Percentiles rank a stretch among this genome's conserved stretches.
phyloP scores from a whole-genome alignment of 345 rosid species.

The Moricandia moricandioides region DNA sequence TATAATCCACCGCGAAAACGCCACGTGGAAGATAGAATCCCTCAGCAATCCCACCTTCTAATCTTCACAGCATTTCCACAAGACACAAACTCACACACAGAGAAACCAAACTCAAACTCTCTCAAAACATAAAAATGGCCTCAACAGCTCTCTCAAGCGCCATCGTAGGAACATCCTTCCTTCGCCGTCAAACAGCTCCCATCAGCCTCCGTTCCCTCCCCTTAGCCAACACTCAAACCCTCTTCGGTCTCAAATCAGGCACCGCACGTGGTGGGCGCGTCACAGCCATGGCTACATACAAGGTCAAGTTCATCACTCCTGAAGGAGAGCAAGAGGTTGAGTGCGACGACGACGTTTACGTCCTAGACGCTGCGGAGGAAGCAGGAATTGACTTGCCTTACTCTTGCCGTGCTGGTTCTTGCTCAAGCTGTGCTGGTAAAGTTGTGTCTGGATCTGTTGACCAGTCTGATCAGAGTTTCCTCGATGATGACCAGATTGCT shows the following conservation, averaged over 20 bases:
- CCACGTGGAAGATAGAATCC: slow-evolving; percentile 65
- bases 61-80: slow-evolving; percentile 34
- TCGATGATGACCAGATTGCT: slow-evolving; percentile 69
- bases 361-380: slow-evolving; percentile 75
- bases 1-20: slow-evolving; percentile 52
- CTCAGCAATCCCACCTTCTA: slow-evolving; percentile 20
- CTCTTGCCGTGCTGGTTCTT: slow-evolving; percentile 96
- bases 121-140: slow-evolving; percentile 35
- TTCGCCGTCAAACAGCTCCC: slow-evolving; percentile 45
- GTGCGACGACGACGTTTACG: slow-evolving; percentile 58
- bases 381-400: slow-evolving; percentile 75
- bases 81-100: background rate
- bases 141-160: slow-evolving; percentile 65
- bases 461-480: slow-evolving; percentile 84
- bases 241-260: slow-evolving; percentile 57
- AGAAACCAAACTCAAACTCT: background rate
- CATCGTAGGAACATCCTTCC: slow-evolving; percentile 59
- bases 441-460: slow-evolving; percentile 52
- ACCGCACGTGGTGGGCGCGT: slow-evolving; percentile 48
- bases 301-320: slow-evolving; percentile 75
- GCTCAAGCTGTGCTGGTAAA: slow-evolving; percentile 85
- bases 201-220: slow-evolving; percentile 53
- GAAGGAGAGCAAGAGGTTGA: slow-evolving; percentile 53
- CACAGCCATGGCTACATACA: slow-evolving; percentile 65
- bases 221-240: slow-evolving; percentile 41